A percentile compares a stretch with the other conserved stretches of the same genome.
These are phyloP conservation scores for Spathaspora boniae DNA, from an alignment of 805 yeast species.

Conservation along the genomic window DNA sequence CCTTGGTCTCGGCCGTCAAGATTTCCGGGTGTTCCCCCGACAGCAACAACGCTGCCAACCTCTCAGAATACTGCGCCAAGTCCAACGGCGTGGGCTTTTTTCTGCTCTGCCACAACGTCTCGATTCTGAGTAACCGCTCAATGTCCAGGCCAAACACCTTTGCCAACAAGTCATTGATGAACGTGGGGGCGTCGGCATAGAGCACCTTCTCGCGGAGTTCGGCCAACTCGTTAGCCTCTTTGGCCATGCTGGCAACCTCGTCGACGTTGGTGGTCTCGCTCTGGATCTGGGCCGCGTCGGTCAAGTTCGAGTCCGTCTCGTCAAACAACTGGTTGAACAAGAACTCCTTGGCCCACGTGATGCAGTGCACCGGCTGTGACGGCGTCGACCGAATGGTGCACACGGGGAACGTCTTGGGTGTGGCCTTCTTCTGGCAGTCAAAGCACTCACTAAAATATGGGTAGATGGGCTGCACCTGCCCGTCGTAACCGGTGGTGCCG, in stretches of 20 bases:
- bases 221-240: slow-evolving; percentile 64
- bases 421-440: slow-evolving; percentile 77
- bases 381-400: slow-evolving; percentile 98
- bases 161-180: slow-evolving; percentile 43
- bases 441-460: slow-evolving; percentile 87
- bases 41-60: slow-evolving; percentile 12
- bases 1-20: slow-evolving; percentile 34
- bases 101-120: slow-evolving; percentile 75
- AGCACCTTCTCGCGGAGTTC: slow-evolving; percentile 25
- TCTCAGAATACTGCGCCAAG: slow-evolving; percentile 17
- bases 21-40: slow-evolving; percentile 19
- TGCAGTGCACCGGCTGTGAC: slow-evolving; percentile 91
- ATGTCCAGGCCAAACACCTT: slow-evolving; percentile 76
- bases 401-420: slow-evolving; percentile 90
- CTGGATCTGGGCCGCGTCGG: slow-evolving; percentile 16
- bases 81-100: slow-evolving; percentile 63
- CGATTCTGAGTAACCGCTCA: slow-evolving; percentile 64
- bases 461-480: slow-evolving; percentile 89
- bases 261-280: slow-evolving; percentile 60
- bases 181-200: slow-evolving; percentile 10
- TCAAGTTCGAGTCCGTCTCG: slow-evolving; percentile 34
- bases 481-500: slow-evolving; percentile 93
- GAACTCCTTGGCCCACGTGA: slow-evolving; percentile 96
- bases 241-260: slow-evolving; percentile 60
- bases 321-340: slow-evolving; percentile 78